Evolutionary conservation across 495 filamentous ascomycete species (phyloP).

Genomic region (Aspergillus sclerotioniger): DNA sequence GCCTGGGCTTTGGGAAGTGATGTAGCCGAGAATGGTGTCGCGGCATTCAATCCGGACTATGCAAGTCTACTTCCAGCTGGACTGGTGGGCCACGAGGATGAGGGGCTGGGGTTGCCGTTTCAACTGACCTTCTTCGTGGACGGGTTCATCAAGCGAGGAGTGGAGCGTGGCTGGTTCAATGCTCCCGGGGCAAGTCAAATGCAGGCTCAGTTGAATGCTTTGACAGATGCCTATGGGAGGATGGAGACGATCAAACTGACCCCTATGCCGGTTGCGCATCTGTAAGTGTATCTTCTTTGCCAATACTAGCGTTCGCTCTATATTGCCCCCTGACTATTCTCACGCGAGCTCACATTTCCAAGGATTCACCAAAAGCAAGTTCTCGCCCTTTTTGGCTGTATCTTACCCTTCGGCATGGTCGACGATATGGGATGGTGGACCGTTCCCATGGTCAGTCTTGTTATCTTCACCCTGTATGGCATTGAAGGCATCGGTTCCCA

Average conservation of each 20-base stretch:
- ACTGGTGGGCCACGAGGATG: constrained; percentile 58
- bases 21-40: constrained; percentile 42
- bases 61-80: constrained; percentile 57
- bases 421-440: constrained; percentile 74
- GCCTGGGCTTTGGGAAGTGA: constrained; percentile 45
- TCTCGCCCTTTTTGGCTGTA: constrained; percentile 64
- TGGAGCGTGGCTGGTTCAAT: constrained; percentile 58
- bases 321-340: neutral
- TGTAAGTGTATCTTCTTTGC: constrained; percentile 42
- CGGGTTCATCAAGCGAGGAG: constrained; percentile 61
- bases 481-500: constrained; percentile 73
- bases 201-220: constrained; percentile 58
- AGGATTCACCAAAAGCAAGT: constrained; percentile 77
- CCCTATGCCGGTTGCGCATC: constrained; percentile 71
- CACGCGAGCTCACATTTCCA: neutral
- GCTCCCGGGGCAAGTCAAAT: constrained; percentile 61
- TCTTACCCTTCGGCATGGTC: constrained; percentile 74
- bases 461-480: constrained; percentile 72
- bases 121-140: constrained; percentile 69
- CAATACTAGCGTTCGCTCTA: neutral
- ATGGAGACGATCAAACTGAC: constrained; percentile 76
- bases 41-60: constrained; percentile 58
- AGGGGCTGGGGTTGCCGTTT: constrained; percentile 63
- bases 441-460: constrained; percentile 62
- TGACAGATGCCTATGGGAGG: constrained; percentile 64